Evolutionary conservation across 305 asterid species (phyloP).

Genomic region (Plantago rigida): DNA sequence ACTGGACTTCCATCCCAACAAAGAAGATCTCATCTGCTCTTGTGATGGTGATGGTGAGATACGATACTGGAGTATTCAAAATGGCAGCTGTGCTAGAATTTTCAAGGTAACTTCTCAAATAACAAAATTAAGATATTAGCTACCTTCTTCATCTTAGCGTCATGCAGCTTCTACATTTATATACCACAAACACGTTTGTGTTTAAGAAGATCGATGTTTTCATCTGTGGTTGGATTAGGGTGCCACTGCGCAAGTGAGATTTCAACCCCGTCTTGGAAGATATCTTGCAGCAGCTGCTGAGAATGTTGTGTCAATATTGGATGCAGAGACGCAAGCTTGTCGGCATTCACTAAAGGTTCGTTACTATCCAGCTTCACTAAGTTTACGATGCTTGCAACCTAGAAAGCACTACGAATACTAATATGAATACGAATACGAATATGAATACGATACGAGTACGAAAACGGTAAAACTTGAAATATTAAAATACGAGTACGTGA

Average conservation of each 20-base stretch:
- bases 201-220: neutral
- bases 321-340: conserved; percentile 69
- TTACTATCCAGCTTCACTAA: neutral
- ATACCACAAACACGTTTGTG: neutral
- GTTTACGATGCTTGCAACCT: neutral
- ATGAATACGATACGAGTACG: no score
- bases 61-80: conserved; percentile 76
- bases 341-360: conserved; percentile 71
- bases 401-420: no score
- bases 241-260: conserved; percentile 75
- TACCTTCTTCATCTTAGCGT: neutral
- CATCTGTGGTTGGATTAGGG: conserved; percentile 47
- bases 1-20: conserved; percentile 89
- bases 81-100: conserved; percentile 66
- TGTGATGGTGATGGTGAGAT: conserved; percentile 95
- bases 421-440: no score
- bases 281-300: conserved; percentile 92
- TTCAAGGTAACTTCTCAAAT: conserved; percentile 49
- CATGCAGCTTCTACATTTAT: neutral
- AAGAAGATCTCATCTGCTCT: conserved; percentile 86
- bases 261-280: conserved; percentile 87
- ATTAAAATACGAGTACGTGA: no score
- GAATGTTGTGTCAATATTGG: conserved; percentile 74
- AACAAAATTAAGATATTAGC: neutral
- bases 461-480: no score